Evolutionary conservation across 768 basidiomycete genomes (phyloP), one percentile per base, ranked within the genome.

Genomic region (Coprinellus micaceus): DNA sequence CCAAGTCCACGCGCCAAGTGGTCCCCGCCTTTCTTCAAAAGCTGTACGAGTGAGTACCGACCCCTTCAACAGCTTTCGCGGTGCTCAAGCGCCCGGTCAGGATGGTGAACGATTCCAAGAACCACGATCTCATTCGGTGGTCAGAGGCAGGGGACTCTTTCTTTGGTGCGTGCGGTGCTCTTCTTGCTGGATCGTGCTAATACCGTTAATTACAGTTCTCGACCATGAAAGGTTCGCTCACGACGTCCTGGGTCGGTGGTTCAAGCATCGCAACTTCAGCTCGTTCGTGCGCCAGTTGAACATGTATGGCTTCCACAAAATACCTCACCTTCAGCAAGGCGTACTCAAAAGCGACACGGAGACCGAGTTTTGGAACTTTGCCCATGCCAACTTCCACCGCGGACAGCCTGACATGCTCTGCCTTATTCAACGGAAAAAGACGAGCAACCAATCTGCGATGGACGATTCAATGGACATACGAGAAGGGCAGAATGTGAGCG

Each of bases 201-300:
- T 25, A 19, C 50, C 33, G 51, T 21, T 19, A 22, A 13, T 9
- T 33, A 4, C 64, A 97, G 95, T 98, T 26, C 84, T 92, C 36
- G 91, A 96, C 70, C 89, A 91, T 63, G 93, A 96, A 68, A 85
- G 86, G 26, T 91, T 98, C 67, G 89, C 92, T 2, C 83, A 84
- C 37, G 89, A 96, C 70, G 83, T 97, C 29, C 83, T 98, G 6
- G 92, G 92, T 2, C 82, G 86, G 41, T 98, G 89, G 86, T 99
- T 98, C 84, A 99, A 99, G 69, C 97, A 98, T 74, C 86, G 89
- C 58, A 97, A 96, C 69, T 98, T 97, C 72, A 82, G 84, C 56
- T 90, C 88, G 30, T 97, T 97, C 63, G 93, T 95, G 17, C 82
- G 93, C 13, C 93, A 97, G 67, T 79, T 95, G 61, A 97, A 95